Evolutionary conservation across 176 grass and related monocot species (phyloP), one percentile per base, ranked within the genome.

Genomic region (Areca catechu): DNA sequence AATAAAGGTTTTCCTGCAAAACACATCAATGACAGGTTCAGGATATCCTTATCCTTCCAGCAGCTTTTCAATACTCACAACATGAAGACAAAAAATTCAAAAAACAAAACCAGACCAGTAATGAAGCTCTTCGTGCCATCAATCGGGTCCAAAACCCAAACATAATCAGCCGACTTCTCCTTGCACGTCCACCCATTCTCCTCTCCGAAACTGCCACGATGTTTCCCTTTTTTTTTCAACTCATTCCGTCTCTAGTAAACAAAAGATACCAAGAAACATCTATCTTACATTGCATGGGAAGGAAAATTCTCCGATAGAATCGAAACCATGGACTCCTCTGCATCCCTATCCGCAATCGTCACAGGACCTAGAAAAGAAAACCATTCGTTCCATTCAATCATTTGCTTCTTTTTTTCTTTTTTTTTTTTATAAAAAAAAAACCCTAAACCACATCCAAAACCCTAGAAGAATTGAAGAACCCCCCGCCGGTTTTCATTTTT

Each of bases 121-220:
- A 96, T 87, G 53, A 96, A 96, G 50, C 86, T 96, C 63, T 90
- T 96, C 0, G 91, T 96, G 51, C 91, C 91, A 56, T 96, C 91
- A 74, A 90, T 90, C 47, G 91, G 86, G 49, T 96, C 91, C 73
- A 87, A 76, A 68, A 96, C 83, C 91, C 86, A 96, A 23, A 90
- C 91, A 79, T 79, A 96, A 71, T 96, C 83, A 69, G 86, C 67
- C 51, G 77, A 82, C 57, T 65, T 62, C 61, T 82, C 64, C 27
- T 51, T 66, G 43, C 86, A 96, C 70, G 61, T 79, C 86, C 91
- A 96, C 27, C 86, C 91, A 51, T 87, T 84, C 71, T 96, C 91
- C 66, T 96, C 83, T 4, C 91, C 86, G 25, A 87, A 96, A 79
- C 91, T 96, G 61, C 24, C 82, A 7, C 20, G 24, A 51, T 2